Conservation (phyloP, 75 land plant species). For the Picea sitchensis region DNA sequence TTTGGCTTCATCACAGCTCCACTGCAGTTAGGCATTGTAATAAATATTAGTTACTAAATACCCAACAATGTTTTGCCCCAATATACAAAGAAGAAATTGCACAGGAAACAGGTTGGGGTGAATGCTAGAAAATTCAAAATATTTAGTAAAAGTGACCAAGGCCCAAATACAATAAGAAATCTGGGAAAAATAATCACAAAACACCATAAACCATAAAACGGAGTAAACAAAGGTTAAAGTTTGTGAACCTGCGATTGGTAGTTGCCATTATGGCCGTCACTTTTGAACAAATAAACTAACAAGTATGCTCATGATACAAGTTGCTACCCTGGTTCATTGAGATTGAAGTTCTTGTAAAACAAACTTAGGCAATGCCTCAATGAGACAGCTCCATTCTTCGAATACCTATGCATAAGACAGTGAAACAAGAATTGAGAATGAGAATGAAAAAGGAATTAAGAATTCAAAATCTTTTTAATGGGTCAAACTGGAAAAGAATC, state of each 20-base stretch:
- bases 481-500: too few relatives aligned
- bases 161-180: background rate
- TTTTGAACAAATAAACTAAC: too few relatives aligned
- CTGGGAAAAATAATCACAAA: background rate
- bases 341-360: too few relatives aligned
- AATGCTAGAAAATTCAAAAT: background rate
- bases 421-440: too few relatives aligned
- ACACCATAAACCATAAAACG: background rate
- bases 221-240: background rate
- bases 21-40: slow-evolving; percentile 8
- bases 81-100: background rate
- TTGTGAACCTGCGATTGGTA: background rate
- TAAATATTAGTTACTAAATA: background rate
- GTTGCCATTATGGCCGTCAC: background rate
- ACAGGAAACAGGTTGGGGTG: background rate
- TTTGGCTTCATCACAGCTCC: slow-evolving; percentile 34
- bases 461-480: too few relatives aligned
- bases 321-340: too few relatives aligned
- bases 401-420: too few relatives aligned
- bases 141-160: background rate
- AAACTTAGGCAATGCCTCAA: too few relatives aligned
- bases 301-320: too few relatives aligned
- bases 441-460: too few relatives aligned
- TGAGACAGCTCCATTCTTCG: too few relatives aligned
- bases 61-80: background rate